phyloP scores from a whole-genome alignment of 768 basidiomycete species.

The Leucocoprinus birnbaumii region DNA sequence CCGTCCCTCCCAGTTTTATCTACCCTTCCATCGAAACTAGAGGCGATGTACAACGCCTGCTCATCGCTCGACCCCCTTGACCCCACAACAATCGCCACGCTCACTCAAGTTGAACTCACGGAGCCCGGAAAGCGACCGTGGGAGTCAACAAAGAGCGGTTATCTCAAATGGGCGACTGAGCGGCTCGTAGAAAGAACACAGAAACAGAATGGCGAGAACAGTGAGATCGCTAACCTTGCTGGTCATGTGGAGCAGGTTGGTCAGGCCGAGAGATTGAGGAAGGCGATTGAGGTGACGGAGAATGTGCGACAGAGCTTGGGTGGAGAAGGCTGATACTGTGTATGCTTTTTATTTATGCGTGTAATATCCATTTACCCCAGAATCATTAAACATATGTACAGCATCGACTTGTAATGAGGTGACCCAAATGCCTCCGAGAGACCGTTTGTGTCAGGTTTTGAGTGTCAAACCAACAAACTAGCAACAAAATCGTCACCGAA shows the following conservation, averaged over 20 bases:
- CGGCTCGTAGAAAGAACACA: background rate
- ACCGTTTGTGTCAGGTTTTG: no score
- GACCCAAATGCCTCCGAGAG: no score
- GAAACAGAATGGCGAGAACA: background rate
- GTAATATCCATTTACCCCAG: no score
- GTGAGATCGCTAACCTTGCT: background rate
- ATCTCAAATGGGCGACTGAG: conserved; percentile 9
- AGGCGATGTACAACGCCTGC: conserved; percentile 6
- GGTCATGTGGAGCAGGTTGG: conserved; percentile 1
- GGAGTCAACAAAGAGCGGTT: conserved; percentile 13
- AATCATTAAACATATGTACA: no score
- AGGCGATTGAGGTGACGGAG: conserved; percentile 6
- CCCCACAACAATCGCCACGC: conserved; percentile 1
- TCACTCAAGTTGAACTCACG: conserved; percentile 7
- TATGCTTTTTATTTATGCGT: no score
- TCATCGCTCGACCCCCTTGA: conserved; percentile 8
- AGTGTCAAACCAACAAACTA: no score
- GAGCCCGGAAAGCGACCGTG: conserved; percentile 12
- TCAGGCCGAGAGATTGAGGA: conserved; percentile 3
- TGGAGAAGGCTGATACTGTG: background rate
- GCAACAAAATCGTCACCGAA: no score
- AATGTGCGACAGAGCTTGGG: conserved; percentile 5
- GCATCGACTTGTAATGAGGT: no score
- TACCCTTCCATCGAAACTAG: conserved; percentile 1
- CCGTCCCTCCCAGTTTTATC: background rate